A percentile compares a stretch with the other conserved stretches of the same genome.
Evolutionary conservation across 2,329 filamentous ascomycete genomes (phyloP).

Genomic region (Colletotrichum kahawae): DNA sequence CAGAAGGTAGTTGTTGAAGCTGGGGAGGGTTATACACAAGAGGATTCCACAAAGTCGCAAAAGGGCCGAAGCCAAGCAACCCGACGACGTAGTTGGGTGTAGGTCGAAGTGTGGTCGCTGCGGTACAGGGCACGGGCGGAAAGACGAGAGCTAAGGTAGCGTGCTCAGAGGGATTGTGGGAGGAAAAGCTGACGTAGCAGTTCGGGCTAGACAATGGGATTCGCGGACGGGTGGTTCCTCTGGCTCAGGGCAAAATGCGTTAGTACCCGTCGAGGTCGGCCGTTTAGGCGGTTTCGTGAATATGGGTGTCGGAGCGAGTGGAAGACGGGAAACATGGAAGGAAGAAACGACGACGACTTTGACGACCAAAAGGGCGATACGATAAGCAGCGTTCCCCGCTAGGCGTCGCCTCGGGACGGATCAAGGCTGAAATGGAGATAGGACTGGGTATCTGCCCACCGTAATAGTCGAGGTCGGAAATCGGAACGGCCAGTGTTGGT

Average conservation of each 20-base stretch:
- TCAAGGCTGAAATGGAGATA: not conserved
- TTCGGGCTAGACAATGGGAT: not conserved
- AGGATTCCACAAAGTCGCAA: not conserved
- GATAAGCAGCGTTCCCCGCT: not conserved
- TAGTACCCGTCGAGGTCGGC: not conserved
- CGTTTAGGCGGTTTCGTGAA: not conserved
- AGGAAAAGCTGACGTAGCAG: slow-evolving; percentile 14
- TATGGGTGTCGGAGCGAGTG: not conserved
- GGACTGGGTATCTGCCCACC: not conserved
- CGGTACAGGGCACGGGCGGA: not conserved
- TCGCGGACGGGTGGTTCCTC: not conserved
- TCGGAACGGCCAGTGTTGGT: not conserved
- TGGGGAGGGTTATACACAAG: not conserved
- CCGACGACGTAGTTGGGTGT: slow-evolving; percentile 1
- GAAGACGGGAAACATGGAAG: not conserved
- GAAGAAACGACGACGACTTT: not conserved
- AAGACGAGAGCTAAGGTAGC: slow-evolving; percentile 2
- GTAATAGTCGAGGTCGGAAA: not conserved
- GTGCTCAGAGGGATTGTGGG: not conserved
- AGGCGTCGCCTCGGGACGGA: not conserved
- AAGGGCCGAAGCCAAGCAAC: slow-evolving; percentile 15
- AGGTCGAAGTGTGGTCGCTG: not conserved
- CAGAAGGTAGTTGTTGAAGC: not conserved
- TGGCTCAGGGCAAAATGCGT: not conserved
- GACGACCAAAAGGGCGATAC: not conserved